Evolutionary conservation across 768 basidiomycete species (phyloP), one percentile per base, ranked within the genome.

Genomic region (Strobilomyces echinocephalus): DNA sequence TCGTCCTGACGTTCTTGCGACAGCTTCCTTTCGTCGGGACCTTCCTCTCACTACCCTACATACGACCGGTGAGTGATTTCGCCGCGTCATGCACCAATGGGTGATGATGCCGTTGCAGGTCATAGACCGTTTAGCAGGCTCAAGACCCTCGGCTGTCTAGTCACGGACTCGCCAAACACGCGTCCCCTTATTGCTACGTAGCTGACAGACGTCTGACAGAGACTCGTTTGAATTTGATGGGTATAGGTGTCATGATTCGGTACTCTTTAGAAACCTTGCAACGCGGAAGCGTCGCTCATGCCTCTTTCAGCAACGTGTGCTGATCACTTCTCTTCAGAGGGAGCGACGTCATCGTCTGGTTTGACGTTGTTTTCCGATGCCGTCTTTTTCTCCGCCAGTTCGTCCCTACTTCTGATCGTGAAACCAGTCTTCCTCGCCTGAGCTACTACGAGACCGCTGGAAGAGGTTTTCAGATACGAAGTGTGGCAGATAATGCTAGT

Each of bases 1-100:
- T 98, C 55, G 87, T 99, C 51, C 76, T 99, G 46, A 94, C 92
- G n/a, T 97, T 98, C 78, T 73, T 98, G 58, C 81, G 95, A 52
- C 95, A 97, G 73, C 69, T 98, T 43, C 95, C 97, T 5, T 84
- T 97, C 59, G 79, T 99, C 52, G 95, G 97, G 26, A 91, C 84
- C 0, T 70, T 90, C 57, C 72, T 99, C 45, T 87, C 88, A 5
- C 66, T 98, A 58, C 95, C 97, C 1, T 95, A 90, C 67, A 84
- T 98, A 63, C 77, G 89, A 65, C 78, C 79, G 52, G 95, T 97
- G 67, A 73, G 83, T 60, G 20, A 18, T 30, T 7, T 14, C 1
- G 5, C 4, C 2, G 1, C 1, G n/a, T 15, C 14, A 8, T 30
- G 47, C 14, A 39, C 14, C 33, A 24, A 15, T 26, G 26, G 14